Evolutionary conservation across 2,329 filamentous ascomycete genomes (phyloP).

Genomic region (Alternaria incomplexa): DNA sequence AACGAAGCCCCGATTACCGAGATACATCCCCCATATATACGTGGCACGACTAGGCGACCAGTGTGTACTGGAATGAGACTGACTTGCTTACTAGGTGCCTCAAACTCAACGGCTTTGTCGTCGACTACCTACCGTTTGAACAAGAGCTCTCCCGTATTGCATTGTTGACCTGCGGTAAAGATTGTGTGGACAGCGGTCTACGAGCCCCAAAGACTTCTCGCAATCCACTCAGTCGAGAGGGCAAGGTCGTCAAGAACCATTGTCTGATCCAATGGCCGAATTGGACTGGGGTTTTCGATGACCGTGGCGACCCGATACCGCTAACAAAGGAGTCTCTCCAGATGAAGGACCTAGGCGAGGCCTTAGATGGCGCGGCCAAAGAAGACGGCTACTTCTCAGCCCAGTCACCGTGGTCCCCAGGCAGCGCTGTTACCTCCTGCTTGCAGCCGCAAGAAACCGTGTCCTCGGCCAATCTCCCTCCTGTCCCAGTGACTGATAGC

Average conservation of each 20-base stretch:
- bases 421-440: background rate
- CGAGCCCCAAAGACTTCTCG: constrained; percentile 28
- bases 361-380: background rate
- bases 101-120: constrained; percentile 42
- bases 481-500: background rate
- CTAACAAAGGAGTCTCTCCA: constrained; percentile 11
- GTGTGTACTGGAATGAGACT: background rate
- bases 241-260: constrained; percentile 24
- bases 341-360: constrained; percentile 10
- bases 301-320: constrained; percentile 17
- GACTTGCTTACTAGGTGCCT: constrained; percentile 20
- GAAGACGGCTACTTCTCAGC: background rate
- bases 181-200: constrained; percentile 38
- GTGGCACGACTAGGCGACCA: background rate
- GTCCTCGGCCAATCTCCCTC: background rate
- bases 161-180: constrained; percentile 30
- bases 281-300: constrained; percentile 34
- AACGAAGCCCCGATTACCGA: background rate
- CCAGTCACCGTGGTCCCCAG: background rate
- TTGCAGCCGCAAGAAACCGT: background rate
- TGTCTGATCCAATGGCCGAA: constrained; percentile 35
- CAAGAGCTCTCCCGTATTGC: constrained; percentile 30
- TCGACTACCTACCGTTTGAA: constrained; percentile 41
- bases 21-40: background rate
- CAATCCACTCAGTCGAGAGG: constrained; percentile 21